Evolutionary conservation across 805 yeast species (phyloP).

Genomic region (Myxozyma vanderwaltii): DNA sequence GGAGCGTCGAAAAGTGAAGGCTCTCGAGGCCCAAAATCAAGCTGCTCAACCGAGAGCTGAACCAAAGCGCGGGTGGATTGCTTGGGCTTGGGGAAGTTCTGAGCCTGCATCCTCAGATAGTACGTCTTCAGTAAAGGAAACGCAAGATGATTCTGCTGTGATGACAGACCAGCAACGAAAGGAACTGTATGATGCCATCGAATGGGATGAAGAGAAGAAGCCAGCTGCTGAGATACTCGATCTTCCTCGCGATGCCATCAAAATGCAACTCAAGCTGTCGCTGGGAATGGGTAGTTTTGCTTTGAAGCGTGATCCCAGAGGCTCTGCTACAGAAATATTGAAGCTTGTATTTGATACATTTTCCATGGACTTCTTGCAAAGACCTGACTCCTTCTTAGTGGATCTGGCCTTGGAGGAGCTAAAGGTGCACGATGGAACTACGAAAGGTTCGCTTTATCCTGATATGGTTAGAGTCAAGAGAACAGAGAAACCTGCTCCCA

Average conservation of each 20-base stretch:
- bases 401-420: constrained; percentile 78
- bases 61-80: constrained; percentile 55
- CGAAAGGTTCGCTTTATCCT: constrained; percentile 74
- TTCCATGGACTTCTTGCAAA: constrained; percentile 66
- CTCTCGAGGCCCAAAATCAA: background rate
- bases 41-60: constrained; percentile 25
- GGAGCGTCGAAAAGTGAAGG: constrained; percentile 46
- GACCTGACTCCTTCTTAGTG: constrained; percentile 75
- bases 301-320: constrained; percentile 50
- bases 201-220: constrained; percentile 72
- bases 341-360: constrained; percentile 84
- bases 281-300: constrained; percentile 77
- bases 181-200: constrained; percentile 91
- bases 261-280: constrained; percentile 65
- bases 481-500: constrained; percentile 4
- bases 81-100: constrained; percentile 51
- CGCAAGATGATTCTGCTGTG: constrained; percentile 45
- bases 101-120: constrained; percentile 18
- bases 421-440: constrained; percentile 78
- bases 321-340: constrained; percentile 55
- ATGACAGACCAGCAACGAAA: constrained; percentile 85
- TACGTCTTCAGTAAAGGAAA: background rate
- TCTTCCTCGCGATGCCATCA: constrained; percentile 71
- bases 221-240: constrained; percentile 44
- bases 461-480: constrained; percentile 85